A percentile compares a stretch with the other conserved stretches of the same genome.
phyloP scores from a whole-genome alignment of 192 early-diverging fungal species.

The Rhizoclosmatium sp. region DNA sequence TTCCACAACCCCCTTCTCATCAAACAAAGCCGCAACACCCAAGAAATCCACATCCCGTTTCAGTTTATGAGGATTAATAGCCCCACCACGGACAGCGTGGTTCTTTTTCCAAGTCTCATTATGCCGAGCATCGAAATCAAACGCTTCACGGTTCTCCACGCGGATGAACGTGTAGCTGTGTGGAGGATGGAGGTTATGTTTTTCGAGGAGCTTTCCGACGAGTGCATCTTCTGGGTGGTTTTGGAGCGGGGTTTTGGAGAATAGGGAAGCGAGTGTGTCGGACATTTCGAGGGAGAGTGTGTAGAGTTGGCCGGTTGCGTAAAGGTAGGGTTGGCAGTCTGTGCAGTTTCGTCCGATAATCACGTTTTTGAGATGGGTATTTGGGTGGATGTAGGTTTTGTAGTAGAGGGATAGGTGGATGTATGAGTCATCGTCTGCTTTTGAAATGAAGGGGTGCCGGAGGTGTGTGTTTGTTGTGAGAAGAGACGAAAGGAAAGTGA shows the following conservation, averaged over 20 bases:
- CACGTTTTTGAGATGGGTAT: neutral
- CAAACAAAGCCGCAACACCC: conserved; percentile 6
- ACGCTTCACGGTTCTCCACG: conserved; percentile 3
- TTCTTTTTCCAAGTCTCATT: conserved; percentile 1
- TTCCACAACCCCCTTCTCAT: neutral
- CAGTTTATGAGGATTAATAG: conserved; percentile 21
- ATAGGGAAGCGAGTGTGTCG: neutral
- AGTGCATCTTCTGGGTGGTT: neutral
- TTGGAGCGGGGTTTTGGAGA: neutral
- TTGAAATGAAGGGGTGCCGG: neutral
- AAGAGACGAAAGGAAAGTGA: neutral
- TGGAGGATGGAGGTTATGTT: neutral
- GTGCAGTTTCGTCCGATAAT: conserved; percentile 16
- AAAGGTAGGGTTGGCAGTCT: conserved; percentile 11
- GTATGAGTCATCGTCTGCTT: conserved; percentile 13
- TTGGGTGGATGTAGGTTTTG: neutral
- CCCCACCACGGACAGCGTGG: neutral
- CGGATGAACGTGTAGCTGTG: conserved; percentile 7
- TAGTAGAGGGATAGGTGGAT: neutral
- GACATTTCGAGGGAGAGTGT: neutral
- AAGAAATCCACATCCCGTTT: conserved; percentile 8
- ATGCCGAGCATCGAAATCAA: neutral
- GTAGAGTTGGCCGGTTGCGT: conserved; percentile 13
- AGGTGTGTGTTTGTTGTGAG: conserved; percentile 3
- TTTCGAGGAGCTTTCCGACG: neutral